These are phyloP conservation scores for Curvularia sp. DNA, from an alignment of 2,329 filamentous ascomycete genomes.

Conservation along the genomic window DNA sequence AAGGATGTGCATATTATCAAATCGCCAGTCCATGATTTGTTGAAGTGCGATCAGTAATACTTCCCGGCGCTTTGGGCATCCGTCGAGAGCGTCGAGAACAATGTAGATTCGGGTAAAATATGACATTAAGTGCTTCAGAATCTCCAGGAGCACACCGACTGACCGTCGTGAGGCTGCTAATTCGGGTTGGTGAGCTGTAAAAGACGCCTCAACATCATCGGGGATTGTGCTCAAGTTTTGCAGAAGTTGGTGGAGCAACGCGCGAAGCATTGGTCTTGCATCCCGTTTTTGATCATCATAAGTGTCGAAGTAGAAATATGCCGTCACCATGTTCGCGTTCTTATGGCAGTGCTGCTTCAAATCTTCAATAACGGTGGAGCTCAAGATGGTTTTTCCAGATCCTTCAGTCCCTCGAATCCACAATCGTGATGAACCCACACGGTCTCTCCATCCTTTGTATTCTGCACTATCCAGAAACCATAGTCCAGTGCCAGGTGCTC, in stretches of 20 bases:
- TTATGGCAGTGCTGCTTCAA: constrained; percentile 14
- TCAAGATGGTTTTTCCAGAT: constrained; percentile 54
- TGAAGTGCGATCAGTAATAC: constrained; percentile 37
- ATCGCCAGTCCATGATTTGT: constrained; percentile 21
- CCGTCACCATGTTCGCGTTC: neutral
- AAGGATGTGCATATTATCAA: constrained; percentile 27
- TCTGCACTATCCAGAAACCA: constrained; percentile 44
- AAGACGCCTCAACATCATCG: constrained; percentile 32
- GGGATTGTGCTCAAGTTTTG: constrained; percentile 20
- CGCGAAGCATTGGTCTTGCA: constrained; percentile 47
- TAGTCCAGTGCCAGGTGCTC: constrained; percentile 41
- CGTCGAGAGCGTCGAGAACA: constrained; percentile 41
- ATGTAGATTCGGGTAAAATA: constrained; percentile 24
- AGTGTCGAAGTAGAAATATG: constrained; percentile 48
- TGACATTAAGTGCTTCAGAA: constrained; percentile 25
- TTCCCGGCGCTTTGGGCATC: constrained; percentile 31
- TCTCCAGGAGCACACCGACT: constrained; percentile 34
- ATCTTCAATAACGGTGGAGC: constrained; percentile 48
- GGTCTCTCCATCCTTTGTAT: constrained; percentile 47
- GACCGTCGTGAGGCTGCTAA: too few species aligned
- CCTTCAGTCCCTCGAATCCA: constrained; percentile 54
- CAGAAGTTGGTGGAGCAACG: constrained; percentile 49
- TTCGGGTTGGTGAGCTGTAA: constrained; percentile 29
- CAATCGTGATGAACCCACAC: constrained; percentile 34
- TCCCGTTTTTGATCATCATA: constrained; percentile 48